These are phyloP conservation scores for Populus hybrid DNA, from an alignment of 441 rosid genomes.

Conservation along the genomic window DNA sequence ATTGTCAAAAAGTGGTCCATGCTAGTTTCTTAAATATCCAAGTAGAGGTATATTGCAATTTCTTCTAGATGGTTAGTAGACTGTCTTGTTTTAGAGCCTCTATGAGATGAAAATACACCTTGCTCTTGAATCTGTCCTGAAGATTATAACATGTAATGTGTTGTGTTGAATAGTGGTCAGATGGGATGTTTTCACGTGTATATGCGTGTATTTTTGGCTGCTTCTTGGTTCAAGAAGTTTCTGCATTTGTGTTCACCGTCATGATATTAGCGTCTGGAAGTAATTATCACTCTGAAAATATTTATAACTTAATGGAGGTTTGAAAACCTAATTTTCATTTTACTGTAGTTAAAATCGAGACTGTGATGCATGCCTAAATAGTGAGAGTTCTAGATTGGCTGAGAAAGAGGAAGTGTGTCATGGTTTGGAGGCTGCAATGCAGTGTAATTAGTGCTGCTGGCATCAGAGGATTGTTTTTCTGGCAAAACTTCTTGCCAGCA, in stretches of 20 bases:
- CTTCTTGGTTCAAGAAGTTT: neutral
- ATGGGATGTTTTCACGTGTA: too few relatives aligned
- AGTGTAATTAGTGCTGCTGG: neutral
- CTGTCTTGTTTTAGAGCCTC: too few relatives aligned
- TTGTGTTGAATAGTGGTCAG: too few relatives aligned
- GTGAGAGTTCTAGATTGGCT: neutral
- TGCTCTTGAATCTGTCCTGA: too few relatives aligned
- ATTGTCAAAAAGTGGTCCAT: too few relatives aligned
- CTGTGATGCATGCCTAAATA: neutral
- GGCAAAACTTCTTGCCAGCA: neutral
- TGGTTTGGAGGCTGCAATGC: neutral
- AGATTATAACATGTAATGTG: too few relatives aligned
- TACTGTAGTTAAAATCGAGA: neutral
- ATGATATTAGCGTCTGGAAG: neutral
- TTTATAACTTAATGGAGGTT: neutral
- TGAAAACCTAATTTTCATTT: neutral
- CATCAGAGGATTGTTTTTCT: neutral
- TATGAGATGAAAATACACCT: too few relatives aligned
- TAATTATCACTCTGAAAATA: neutral
- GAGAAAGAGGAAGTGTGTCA: neutral
- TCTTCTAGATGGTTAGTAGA: too few relatives aligned
- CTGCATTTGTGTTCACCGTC: too few relatives aligned
- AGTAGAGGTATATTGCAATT: too few relatives aligned
- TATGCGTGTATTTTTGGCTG: too few relatives aligned
- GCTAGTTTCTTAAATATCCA: too few relatives aligned